A percentile compares a stretch with the other conserved stretches of the same genome.
These are phyloP conservation scores for Trametes cubensis DNA, from an alignment of 768 basidiomycete genomes.

Conservation along the genomic window DNA sequence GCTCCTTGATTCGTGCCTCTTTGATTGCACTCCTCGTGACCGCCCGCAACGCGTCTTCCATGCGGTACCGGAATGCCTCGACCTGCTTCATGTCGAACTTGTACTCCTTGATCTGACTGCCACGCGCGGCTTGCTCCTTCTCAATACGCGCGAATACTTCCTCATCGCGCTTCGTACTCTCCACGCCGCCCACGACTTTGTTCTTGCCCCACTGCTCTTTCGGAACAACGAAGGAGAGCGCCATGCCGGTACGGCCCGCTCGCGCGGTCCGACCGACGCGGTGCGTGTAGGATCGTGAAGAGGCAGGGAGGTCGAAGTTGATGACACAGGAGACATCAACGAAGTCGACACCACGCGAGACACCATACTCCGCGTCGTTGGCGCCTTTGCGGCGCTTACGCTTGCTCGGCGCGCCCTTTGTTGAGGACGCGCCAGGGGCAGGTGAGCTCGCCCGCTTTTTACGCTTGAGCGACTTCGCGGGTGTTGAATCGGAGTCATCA, in stretches of 20 bases:
- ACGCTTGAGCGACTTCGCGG: slow-evolving; percentile 50
- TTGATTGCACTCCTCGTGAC: slow-evolving; percentile 85
- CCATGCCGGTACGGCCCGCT: slow-evolving; percentile 90
- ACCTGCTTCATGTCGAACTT: slow-evolving; percentile 95
- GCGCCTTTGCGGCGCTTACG: slow-evolving; percentile 48
- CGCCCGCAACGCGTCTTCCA: slow-evolving; percentile 92
- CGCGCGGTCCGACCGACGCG: slow-evolving; percentile 96
- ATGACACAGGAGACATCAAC: slow-evolving; percentile 95
- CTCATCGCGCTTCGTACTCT: slow-evolving; percentile 77
- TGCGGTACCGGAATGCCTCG: slow-evolving; percentile 95
- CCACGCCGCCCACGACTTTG: slow-evolving; percentile 69
- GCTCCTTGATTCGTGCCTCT: slow-evolving; percentile 91
- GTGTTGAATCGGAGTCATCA: slow-evolving; percentile 28
- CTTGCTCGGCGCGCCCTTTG: slow-evolving; percentile 47
- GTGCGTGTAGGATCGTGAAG: slow-evolving; percentile 89
- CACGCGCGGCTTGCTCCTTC: slow-evolving; percentile 64
- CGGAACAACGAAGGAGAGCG: slow-evolving; percentile 86
- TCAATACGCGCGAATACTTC: slow-evolving; percentile 76
- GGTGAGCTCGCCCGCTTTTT: slow-evolving; percentile 53
- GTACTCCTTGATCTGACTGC: slow-evolving; percentile 78
- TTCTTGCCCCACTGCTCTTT: slow-evolving; percentile 69
- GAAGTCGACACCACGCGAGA: slow-evolving; percentile 96
- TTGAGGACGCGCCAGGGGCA: slow-evolving; percentile 28
- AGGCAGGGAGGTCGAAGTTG: slow-evolving; percentile 95
- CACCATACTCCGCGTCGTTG: slow-evolving; percentile 81